Percentiles rank a stretch among this genome's conserved stretches.
phyloP scores from a whole-genome alignment of 2,329 filamentous ascomycete genomes.

The Bertia moriformis region DNA sequence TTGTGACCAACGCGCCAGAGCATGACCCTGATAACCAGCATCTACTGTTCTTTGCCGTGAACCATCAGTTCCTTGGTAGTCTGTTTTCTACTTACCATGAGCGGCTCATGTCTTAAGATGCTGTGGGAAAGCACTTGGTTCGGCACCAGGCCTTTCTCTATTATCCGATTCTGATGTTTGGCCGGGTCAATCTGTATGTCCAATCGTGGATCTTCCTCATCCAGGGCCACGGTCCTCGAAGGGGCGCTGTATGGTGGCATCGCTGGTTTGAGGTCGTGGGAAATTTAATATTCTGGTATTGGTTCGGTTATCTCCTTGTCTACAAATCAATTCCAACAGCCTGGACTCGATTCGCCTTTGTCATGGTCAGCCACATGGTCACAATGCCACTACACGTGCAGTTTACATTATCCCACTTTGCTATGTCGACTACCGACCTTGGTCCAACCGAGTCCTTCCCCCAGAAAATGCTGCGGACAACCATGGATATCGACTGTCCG shows the following conservation, averaged over 20 bases:
- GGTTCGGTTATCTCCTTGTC: constrained; percentile 53
- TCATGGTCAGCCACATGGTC: constrained; percentile 48
- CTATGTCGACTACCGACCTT: constrained; percentile 53
- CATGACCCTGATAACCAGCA: constrained; percentile 50
- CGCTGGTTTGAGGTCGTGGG: constrained; percentile 37
- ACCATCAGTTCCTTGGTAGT: constrained; percentile 52
- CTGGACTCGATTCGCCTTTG: constrained; percentile 40
- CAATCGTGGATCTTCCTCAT: not conserved
- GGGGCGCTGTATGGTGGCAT: no score
- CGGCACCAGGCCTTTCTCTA: constrained; percentile 55
- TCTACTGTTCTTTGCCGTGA: constrained; percentile 54
- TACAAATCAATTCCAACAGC: constrained; percentile 43
- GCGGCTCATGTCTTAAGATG: no score
- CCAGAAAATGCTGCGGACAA: constrained; percentile 56
- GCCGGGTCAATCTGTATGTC: constrained; percentile 42
- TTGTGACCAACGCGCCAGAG: constrained; percentile 43
- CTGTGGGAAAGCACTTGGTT: no score
- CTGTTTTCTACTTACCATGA: no score
- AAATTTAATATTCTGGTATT: constrained; percentile 50
- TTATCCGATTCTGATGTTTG: constrained; percentile 52
- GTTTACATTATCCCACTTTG: constrained; percentile 60
- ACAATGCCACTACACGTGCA: constrained; percentile 59
- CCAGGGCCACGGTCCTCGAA: no score
- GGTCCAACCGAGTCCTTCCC: constrained; percentile 52
- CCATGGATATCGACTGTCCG: constrained; percentile 62